Base-by-base conservation (phyloP, 208 protist genomes). In the Spironucleus salmonicida region DNA sequence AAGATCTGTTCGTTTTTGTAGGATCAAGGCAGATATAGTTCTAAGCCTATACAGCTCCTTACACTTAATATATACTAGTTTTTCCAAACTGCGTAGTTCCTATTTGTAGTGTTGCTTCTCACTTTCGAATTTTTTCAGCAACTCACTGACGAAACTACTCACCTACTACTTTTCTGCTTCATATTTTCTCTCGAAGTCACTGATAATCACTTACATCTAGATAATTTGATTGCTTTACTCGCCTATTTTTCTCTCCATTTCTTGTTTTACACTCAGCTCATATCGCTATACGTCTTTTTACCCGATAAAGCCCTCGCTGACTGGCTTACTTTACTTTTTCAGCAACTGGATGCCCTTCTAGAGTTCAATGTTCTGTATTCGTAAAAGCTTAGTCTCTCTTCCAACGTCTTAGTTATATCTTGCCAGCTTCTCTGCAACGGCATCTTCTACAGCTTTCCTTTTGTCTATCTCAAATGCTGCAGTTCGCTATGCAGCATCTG, bases 61-160 rank as follows among this genome's bases (percentile, higher is more conserved):
- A 34, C 61, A 67, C 61, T 67, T 67, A n/a, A 30, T 30, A 67
- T 67, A 67, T 13, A 67, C 61, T 15, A 67, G 61, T 30, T 67
- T 67, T 38, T 67, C 61, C 26, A 67, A 30, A n/a, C 26, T 39
- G 15, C 35, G 19, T n/a, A 67, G 19, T 38, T 67, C 61, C 26
- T 39, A 67, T 15, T 39, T 15, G 34, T 39, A 30, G 30, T 67
- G 26, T n/a, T 15, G 15, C 15, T 30, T 15, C 35, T 67, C 61
- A 15, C 35, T 67, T 15, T n/a, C 35, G 34, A 67, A 67, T 30
- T 67, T 67, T 34, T 15, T 38, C 26, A 67, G 19, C 15, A 67
- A 34, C 15, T 38, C 30, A 15, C 26, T 30, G 61, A 67, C 35
- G 30, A 67, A 67, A 13, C 15, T 34, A 38, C 61, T 67, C 15